Conservation (phyloP, 257 asterid genomes). For the Craterostigma plantagineum region DNA sequence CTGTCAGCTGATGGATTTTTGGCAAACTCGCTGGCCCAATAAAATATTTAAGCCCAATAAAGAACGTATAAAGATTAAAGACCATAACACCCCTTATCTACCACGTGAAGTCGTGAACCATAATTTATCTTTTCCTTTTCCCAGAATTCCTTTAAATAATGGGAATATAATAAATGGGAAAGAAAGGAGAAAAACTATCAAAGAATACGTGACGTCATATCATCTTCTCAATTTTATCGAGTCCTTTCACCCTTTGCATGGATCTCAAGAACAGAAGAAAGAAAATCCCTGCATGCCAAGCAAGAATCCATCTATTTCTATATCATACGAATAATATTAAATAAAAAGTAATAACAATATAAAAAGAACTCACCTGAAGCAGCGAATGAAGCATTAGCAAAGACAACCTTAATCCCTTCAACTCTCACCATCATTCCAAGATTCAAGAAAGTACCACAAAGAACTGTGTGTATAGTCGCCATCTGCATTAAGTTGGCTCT, state of each 20-base stretch:
- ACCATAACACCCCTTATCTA: no score
- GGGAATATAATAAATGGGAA: no score
- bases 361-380: slow-evolving; percentile 37
- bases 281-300: slow-evolving; percentile 57
- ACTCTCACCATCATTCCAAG: slow-evolving; percentile 45
- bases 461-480: slow-evolving; percentile 80
- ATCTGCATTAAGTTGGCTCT: slow-evolving; percentile 79
- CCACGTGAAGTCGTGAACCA: no score
- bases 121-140: no score
- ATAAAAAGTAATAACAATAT: no score
- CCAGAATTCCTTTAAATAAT: no score
- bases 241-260: slow-evolving; percentile 78
- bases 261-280: slow-evolving; percentile 43
- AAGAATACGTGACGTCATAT: no score
- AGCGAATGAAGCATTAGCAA: slow-evolving; percentile 48
- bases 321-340: background rate
- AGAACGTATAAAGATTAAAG: no score
- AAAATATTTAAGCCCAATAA: no score
- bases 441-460: slow-evolving; percentile 65
- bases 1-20: no score
- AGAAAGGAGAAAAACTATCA: no score
- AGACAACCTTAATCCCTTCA: slow-evolving; percentile 39
- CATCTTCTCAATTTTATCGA: slow-evolving; percentile 84
- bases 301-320: background rate
- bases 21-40: no score